phyloP scores from a whole-genome alignment of 305 asterid species.

The Fraxinus velutina region DNA sequence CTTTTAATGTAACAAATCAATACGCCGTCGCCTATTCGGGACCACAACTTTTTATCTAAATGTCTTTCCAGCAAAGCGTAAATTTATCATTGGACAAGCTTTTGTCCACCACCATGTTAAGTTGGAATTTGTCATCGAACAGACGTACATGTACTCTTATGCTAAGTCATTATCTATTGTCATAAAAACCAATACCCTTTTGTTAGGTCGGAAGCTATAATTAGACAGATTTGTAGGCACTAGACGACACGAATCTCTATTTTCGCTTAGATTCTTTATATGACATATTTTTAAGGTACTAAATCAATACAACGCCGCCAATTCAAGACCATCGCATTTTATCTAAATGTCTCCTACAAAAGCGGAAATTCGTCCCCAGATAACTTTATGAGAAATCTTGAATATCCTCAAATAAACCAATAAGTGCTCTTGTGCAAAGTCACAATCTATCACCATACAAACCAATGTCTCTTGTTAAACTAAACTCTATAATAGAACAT shows the following conservation, averaged over 20 bases:
- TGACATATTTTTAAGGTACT: neutral
- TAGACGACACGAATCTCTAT: neutral
- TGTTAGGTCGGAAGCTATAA: neutral
- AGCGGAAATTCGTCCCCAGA: neutral
- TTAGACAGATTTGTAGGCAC: neutral
- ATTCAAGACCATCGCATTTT: neutral
- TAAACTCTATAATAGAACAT: neutral
- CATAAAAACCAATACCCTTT: neutral
- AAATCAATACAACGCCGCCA: neutral
- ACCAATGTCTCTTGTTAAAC: neutral
- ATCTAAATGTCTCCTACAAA: neutral
- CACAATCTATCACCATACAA: neutral
- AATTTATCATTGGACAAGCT: neutral
- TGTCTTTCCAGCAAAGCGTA: neutral
- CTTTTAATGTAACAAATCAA: neutral
- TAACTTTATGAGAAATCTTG: neutral
- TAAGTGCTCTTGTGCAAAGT: neutral
- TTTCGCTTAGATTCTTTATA: neutral
- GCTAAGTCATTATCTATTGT: neutral
- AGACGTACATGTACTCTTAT: neutral
- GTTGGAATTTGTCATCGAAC: neutral
- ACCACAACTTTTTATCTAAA: neutral
- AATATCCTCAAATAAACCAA: neutral
- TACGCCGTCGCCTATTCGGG: neutral
- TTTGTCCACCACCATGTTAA: neutral